phyloP scores from a whole-genome alignment of 139 green algal species.

The Choricystis sp. region DNA sequence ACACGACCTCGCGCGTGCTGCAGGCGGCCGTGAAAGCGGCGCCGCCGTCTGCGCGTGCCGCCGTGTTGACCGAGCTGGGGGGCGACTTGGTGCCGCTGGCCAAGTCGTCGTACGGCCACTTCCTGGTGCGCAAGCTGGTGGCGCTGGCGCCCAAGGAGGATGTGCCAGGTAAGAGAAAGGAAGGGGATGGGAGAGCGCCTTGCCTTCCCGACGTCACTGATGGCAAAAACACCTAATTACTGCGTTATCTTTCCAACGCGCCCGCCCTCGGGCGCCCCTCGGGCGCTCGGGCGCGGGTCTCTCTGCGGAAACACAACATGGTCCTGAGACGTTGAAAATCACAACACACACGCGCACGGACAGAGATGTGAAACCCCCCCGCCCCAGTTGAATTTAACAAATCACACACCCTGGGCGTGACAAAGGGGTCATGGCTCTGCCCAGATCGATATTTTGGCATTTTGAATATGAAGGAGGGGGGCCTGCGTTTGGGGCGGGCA shows the following conservation, averaged over 20 bases:
- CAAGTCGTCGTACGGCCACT: constrained; percentile 65
- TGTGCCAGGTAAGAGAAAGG: constrained; percentile 25
- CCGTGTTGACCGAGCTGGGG: constrained; percentile 47
- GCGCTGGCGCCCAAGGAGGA: constrained; percentile 35
- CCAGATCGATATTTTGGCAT: no score
- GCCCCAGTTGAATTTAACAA: not conserved
- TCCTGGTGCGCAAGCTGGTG: constrained; percentile 69
- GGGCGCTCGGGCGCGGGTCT: not conserved
- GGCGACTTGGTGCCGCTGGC: constrained; percentile 46
- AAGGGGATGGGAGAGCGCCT: not conserved
- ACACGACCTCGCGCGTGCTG: constrained; percentile 64
- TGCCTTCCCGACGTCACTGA: not conserved
- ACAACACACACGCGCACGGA: not conserved
- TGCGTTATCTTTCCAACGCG: constrained; percentile 51
- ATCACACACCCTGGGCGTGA: constrained; percentile 19
- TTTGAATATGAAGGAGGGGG: no score
- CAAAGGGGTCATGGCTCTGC: not conserved
- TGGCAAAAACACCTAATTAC: constrained; percentile 12
- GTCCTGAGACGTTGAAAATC: constrained; percentile 13
- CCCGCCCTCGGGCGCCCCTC: not conserved
- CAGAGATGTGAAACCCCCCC: constrained; percentile 32
- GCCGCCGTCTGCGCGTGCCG: constrained; percentile 18
- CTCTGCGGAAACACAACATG: constrained; percentile 9
- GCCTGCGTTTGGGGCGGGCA: no score
- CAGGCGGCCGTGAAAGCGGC: constrained; percentile 64